These are phyloP conservation scores for Drechslerella dactyloides DNA, from an alignment of 2,329 filamentous ascomycete genomes.

Conservation along the genomic window DNA sequence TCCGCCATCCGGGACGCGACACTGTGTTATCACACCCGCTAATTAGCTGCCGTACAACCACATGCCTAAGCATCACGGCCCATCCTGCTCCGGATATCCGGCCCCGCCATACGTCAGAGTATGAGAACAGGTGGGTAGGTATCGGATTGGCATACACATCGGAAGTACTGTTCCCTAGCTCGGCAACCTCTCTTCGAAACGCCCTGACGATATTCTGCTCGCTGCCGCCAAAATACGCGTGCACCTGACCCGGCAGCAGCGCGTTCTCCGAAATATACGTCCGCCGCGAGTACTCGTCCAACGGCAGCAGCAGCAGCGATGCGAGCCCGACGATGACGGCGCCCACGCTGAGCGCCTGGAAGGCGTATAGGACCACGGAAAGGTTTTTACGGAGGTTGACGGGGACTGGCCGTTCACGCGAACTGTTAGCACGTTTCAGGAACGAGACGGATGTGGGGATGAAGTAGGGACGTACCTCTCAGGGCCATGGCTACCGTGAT, in stretches of 20 bases:
- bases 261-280: constrained; percentile 99
- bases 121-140: constrained; percentile 34
- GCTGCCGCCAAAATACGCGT: constrained; percentile 95
- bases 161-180: constrained; percentile 61
- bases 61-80: too few relatives aligned
- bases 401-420: constrained; percentile 19
- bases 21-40: constrained; percentile 55
- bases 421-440: not conserved
- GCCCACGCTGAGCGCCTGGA: constrained; percentile 43
- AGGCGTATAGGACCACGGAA: constrained; percentile 48
- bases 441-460: not conserved
- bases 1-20: constrained; percentile 74
- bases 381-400: constrained; percentile 51
- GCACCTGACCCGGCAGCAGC: constrained; percentile 90
- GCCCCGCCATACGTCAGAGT: constrained; percentile 48
- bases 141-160: constrained; percentile 34
- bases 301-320: constrained; percentile 87
- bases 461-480: constrained; percentile 23
- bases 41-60: constrained; percentile 3
- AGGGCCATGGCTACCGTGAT: constrained; percentile 40
- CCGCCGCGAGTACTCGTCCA: constrained; percentile 85
- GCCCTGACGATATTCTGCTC: constrained; percentile 94
- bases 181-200: constrained; percentile 81
- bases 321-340: constrained; percentile 74
- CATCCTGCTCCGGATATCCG: constrained; percentile 16